Conservation (phyloP, 345 rosid genomes). For the Boechera divaricarpa region DNA sequence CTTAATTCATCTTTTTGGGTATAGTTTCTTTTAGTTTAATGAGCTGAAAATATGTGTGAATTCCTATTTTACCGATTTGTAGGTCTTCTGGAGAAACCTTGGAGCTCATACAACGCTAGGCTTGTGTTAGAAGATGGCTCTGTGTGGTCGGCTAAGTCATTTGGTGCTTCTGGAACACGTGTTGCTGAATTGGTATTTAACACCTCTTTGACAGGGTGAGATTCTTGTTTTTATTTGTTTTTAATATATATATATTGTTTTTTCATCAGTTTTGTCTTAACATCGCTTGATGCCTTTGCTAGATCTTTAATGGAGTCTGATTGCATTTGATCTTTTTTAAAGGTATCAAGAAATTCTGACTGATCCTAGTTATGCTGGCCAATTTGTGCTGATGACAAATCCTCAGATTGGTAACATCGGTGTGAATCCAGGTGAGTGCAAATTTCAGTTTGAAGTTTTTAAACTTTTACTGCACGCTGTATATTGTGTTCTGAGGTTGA, state of each 20-base stretch:
- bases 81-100: background rate
- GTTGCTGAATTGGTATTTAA: background rate
- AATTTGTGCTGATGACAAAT: conserved; percentile 88
- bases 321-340: conserved; percentile 11
- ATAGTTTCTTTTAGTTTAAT: background rate
- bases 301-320: background rate
- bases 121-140: background rate
- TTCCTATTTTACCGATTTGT: background rate
- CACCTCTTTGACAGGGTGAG: background rate
- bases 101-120: background rate
- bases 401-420: background rate
- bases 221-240: background rate
- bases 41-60: background rate
- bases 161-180: background rate
- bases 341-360: conserved; percentile 98
- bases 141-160: background rate
- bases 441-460: background rate
- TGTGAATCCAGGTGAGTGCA: background rate
- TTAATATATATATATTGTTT: too few relatives aligned
- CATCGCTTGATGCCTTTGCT: background rate
- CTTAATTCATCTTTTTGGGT: background rate
- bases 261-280: background rate
- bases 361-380: conserved; percentile 94
- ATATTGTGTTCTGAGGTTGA: background rate
- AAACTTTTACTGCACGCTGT: background rate